Evolutionary conservation across 2,329 filamentous ascomycete species (phyloP).

Genomic region (Eurotiales sp.): DNA sequence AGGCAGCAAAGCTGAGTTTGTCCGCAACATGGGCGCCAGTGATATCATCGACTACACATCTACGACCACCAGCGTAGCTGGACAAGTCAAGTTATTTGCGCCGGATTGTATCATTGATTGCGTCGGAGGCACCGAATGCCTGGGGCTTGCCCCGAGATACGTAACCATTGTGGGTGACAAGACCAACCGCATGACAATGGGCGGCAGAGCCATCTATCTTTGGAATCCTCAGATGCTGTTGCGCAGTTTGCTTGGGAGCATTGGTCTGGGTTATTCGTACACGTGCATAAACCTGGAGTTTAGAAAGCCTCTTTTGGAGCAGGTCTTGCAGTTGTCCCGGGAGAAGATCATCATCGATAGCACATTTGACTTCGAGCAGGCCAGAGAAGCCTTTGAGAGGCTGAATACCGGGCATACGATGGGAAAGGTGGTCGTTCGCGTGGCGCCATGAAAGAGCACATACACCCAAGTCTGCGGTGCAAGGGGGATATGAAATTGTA

Average conservation of each 20-base stretch:
- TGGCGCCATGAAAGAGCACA: too few species aligned
- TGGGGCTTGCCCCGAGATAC: slow-evolving; percentile 2
- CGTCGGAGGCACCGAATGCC: neutral
- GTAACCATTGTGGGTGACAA: neutral
- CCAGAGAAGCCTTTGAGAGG: neutral
- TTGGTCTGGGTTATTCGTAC: neutral
- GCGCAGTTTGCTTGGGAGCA: neutral
- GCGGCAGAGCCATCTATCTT: slow-evolving; percentile 2
- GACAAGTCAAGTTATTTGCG: neutral
- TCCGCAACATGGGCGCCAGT: neutral
- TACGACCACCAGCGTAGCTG: too few species aligned
- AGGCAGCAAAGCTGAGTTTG: neutral
- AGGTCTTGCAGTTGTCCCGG: neutral
- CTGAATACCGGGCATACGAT: neutral
- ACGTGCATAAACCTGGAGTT: neutral
- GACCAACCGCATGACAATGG: neutral
- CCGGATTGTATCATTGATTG: slow-evolving; percentile 4
- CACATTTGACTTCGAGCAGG: neutral
- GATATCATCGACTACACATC: neutral
- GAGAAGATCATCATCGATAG: slow-evolving; percentile 3
- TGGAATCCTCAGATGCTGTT: neutral
- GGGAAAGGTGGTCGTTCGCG: neutral
- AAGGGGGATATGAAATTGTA: neutral
- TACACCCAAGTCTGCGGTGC: too few species aligned
- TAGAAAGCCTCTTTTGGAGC: neutral